Percentiles rank a stretch among this genome's conserved stretches.
These are phyloP conservation scores for Tetrahymena thermophila DNA, from an alignment of 73 alveolate genomes.

Conservation along the genomic window DNA sequence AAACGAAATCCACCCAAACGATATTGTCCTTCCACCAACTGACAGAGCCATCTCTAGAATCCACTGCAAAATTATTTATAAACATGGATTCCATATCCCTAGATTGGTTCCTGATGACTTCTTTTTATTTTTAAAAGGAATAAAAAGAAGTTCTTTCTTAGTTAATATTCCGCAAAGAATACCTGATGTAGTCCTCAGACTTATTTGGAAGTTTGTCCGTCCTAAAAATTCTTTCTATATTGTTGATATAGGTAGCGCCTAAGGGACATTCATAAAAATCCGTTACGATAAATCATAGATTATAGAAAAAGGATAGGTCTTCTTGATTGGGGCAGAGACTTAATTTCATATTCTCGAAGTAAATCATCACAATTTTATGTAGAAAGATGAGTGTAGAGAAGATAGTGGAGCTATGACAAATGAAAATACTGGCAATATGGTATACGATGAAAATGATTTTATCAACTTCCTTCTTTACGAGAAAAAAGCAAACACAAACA, in stretches of 20 bases:
- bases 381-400: not conserved
- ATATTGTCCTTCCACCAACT: constrained; percentile 13
- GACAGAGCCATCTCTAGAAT: constrained; percentile 24
- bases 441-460: not conserved
- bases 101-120: not conserved
- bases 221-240: not conserved
- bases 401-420: not conserved
- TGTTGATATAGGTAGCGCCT: constrained; percentile 24
- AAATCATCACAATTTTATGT: not conserved
- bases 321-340: constrained; percentile 10
- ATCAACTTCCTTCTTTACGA: not conserved
- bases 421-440: not conserved
- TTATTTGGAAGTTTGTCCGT: not conserved
- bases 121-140: not conserved
- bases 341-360: not conserved
- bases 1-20: constrained; percentile 10
- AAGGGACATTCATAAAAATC: constrained; percentile 17
- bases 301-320: not conserved
- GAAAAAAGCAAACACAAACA: not conserved
- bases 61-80: constrained; percentile 20
- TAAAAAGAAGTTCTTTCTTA: not conserved
- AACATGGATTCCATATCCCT: not conserved
- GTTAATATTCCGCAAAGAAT: not conserved
- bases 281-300: not conserved
- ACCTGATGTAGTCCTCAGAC: constrained; percentile 2